Conservation (phyloP, 768 basidiomycete genomes). For the Mrakia blollopis region DNA sequence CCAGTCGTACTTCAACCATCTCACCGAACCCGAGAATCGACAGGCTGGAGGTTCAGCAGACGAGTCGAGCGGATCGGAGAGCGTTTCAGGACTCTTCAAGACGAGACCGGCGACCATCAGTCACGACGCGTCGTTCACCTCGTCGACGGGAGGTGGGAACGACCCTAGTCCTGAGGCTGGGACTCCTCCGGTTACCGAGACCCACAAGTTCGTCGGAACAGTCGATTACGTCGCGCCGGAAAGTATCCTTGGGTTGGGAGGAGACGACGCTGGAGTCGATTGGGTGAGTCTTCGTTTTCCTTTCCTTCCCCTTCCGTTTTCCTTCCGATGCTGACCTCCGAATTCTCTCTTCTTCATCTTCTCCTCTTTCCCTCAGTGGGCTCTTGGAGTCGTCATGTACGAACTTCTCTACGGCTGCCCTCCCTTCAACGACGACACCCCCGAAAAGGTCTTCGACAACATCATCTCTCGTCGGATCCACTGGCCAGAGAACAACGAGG, state of each 20-base stretch:
- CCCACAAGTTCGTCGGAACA: conserved; percentile 93
- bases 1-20: conserved; percentile 45
- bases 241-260: conserved; percentile 80
- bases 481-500: conserved; percentile 92
- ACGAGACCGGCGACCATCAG: conserved; percentile 39
- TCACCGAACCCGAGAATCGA: conserved; percentile 17
- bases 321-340: conserved; percentile 29
- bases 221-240: conserved; percentile 91
- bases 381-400: conserved; percentile 94
- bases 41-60: conserved; percentile 41
- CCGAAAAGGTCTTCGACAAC: conserved; percentile 96
- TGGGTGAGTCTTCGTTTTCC: conserved; percentile 61
- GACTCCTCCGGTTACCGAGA: conserved; percentile 52
- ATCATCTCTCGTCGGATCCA: conserved; percentile 89
- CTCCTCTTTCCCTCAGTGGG: conserved; percentile 63
- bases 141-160: conserved; percentile 55
- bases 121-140: conserved; percentile 63
- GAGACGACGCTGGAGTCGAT: conserved; percentile 91
- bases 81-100: conserved; percentile 45
- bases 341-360: not conserved
- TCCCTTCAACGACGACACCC: conserved; percentile 95
- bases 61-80: conserved; percentile 60
- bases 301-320: not conserved
- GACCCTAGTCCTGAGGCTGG: conserved; percentile 16
- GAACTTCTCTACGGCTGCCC: conserved; percentile 96